Base-by-base conservation (phyloP, 2,329 filamentous ascomycete species). In the Botrytis hyacinthi region DNA sequence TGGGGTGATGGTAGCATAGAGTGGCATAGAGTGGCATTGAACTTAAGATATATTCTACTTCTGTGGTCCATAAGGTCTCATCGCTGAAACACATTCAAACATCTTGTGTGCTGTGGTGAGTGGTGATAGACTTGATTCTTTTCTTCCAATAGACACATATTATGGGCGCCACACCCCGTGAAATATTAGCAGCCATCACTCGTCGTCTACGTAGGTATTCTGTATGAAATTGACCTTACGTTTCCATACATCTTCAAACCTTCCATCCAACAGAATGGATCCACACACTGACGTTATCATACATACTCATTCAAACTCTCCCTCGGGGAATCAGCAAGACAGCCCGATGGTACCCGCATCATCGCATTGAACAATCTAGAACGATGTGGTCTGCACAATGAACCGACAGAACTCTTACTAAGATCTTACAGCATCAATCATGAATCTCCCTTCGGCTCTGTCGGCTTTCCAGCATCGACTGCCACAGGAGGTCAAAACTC, bases 271-370 rank as follows among this genome's bases (percentile, higher is more conserved):
- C 42, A 46, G 22, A 37, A 37, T 16, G 42, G 62, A 35, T 48
- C 62, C 62, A 66, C 62, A 66, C 62, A 66, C 62, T 66, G 62
- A 66, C 62, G 62, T 66, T 66, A 48, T 29, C 42, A 32, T 46
- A 66, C 62, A 66, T 66, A 4, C 20, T 9, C 29, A 48, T 26
- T 35, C 29, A 26, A 26, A 22, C 40, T 40, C 22, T 40, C 35
- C 2, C 35, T n/a, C 59, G 59, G 59, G 59, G 59, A 40, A 61
- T 4, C 59, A 40, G 12, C 59, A 7, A 61, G 22, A 40, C 59
- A 61, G 35, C 22, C 59, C 59, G 35, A 40, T 9, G 59, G 35
- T 61, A 61, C 22, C 32, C 59, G 59, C 26, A 61, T 22, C 14
- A 37, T 16, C 35, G 35, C 35, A 37, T 8, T 61, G 32, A 26